Conservation (phyloP, 208 protist species). For the Wallacemonas sp. region DNA sequence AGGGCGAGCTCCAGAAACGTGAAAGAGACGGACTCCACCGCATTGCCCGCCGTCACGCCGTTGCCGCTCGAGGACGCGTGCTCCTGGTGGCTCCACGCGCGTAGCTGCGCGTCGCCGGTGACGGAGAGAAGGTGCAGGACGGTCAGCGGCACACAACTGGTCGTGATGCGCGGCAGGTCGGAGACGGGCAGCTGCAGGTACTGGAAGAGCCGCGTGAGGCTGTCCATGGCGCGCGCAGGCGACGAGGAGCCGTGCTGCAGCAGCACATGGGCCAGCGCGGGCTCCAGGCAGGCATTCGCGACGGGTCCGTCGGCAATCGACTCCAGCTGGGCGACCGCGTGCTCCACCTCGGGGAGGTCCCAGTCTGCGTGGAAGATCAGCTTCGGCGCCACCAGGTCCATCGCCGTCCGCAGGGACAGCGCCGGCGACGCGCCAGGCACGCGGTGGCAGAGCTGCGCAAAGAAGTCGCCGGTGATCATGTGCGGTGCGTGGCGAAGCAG, state of each 20-base stretch:
- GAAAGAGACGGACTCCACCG: constrained; percentile 29
- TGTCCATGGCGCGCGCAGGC: constrained; percentile 13
- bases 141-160: constrained; percentile 34
- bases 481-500: constrained; percentile 2
- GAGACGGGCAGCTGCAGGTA: constrained; percentile 15
- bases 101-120: constrained; percentile 60
- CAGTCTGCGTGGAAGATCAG: constrained; percentile 10
- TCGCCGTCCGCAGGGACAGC: constrained; percentile 1
- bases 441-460: background rate
- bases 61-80: background rate
- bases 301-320: constrained; percentile 15
- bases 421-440: background rate
- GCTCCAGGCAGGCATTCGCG: constrained; percentile 23
- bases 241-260: constrained; percentile 10
- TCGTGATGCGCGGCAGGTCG: constrained; percentile 26
- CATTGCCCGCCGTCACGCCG: no score
- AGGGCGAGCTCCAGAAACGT: constrained; percentile 44
- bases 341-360: background rate
- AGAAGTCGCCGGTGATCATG: constrained; percentile 7
- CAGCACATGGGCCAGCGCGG: constrained; percentile 24
- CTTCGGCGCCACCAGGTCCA: constrained; percentile 12
- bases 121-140: constrained; percentile 68
- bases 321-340: constrained; percentile 13
- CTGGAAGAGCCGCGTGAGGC: constrained; percentile 21
- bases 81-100: constrained; percentile 19